Evolutionary conservation across 2,329 filamentous ascomycete genomes (phyloP).

Genomic region (Phaeosphaeriaceae sp.): DNA sequence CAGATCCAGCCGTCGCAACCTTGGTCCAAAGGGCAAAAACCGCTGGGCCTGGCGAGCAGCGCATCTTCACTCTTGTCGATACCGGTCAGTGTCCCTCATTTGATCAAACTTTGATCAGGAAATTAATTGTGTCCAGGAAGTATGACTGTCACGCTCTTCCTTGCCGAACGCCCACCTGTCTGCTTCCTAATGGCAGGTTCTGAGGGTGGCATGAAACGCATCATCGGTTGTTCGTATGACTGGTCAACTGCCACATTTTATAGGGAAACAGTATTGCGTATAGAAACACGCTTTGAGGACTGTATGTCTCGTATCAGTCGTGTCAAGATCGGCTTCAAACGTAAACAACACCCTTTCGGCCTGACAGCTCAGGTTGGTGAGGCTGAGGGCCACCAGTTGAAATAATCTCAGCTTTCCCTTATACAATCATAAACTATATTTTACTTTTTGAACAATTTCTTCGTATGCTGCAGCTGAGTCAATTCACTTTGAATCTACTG

Average conservation of each 20-base stretch:
- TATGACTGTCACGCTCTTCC: constrained; percentile 54
- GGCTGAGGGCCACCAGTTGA: constrained; percentile 21
- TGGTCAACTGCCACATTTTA: constrained; percentile 51
- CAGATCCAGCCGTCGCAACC: constrained; percentile 23
- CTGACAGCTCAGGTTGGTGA: constrained; percentile 35
- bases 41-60: constrained; percentile 34
- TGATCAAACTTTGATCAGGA: constrained; percentile 4
- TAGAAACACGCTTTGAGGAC: constrained; percentile 49
- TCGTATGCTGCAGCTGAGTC: too few relatives aligned
- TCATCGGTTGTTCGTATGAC: constrained; percentile 56
- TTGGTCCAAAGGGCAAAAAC: constrained; percentile 30
- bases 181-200: constrained; percentile 52
- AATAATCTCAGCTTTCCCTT: background rate
- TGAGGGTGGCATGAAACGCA: constrained; percentile 56
- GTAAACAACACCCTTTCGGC: constrained; percentile 40
- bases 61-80: constrained; percentile 33
- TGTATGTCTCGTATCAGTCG: constrained; percentile 43
- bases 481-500: too few relatives aligned
- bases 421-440: background rate
- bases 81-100: constrained; percentile 37
- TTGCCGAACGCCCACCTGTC: constrained; percentile 49
- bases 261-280: constrained; percentile 53
- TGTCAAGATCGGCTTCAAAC: constrained; percentile 40
- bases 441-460: background rate
- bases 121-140: constrained; percentile 38